Base-by-base conservation (phyloP, 169 alveolate species). In the Eimeria brunetti region DNA sequence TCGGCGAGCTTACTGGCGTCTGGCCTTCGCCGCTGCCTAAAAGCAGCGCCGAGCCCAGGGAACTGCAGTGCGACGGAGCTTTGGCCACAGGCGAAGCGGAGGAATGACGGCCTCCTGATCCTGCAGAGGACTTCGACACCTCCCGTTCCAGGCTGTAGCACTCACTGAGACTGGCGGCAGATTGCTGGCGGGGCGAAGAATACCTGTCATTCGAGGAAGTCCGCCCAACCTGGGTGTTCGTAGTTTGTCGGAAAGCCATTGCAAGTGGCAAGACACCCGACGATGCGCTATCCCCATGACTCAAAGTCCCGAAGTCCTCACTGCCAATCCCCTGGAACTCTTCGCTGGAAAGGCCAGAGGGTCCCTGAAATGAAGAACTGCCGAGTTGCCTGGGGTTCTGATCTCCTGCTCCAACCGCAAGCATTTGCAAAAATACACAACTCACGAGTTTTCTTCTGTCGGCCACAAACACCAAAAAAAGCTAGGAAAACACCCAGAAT, bases 211-310 rank as follows among this genome's bases (percentile, higher is more conserved):
- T 78, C 88, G 67, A 73, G 56, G 27, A 44, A 78, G 69, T 78
- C 67, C 88, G 46, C n/a, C 88, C 64, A 51, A 78, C 41, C 49
- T n/a, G 44, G 5, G 88, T 78, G 88, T 38, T 78, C 46, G 88
- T 38, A 27, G 44, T 46, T 27, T 78, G 67, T 24, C 88, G 88
- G n/a, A 78, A 78, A 78, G 88, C 88, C n/a, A 64, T 5, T 27
- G 88, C 88, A 51, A 78, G 88, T 11, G 88, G 27, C 67, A 16
- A 49, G 44, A 20, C 44, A 24, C 88, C 88, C 44, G 67, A 44
- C 22, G 88, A 49, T 67, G 88, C 20, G 27, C 69, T 78, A 41
- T 30, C 67, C 9, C 44, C 67, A 16, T 78, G 67, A 2, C 24
- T 27, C 46, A 46, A 46, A n/a, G 44, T 27, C 4, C 64, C 88